Base-by-base conservation (phyloP, 176 grass and related monocot genomes). In the Melocanna baccifera region DNA sequence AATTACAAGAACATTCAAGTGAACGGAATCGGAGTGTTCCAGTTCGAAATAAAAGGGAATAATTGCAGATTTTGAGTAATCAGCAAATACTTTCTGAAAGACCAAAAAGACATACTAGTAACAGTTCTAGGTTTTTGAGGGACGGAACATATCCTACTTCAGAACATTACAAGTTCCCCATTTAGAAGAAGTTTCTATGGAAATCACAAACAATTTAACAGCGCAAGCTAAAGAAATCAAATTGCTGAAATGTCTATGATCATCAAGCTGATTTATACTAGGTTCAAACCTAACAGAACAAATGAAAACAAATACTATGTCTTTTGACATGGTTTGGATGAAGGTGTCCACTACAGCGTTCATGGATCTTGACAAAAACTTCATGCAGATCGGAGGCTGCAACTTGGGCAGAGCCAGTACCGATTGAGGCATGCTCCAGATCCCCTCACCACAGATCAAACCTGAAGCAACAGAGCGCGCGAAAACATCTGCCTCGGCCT, bases 311-410 rank as follows among this genome's bases (percentile, higher is more conserved):
- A 20, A 22, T 39, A 37, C 8, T 22, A 63, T 63, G 61, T 16
- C 61, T 64, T 64, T 0, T 18, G 65, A 67, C 9, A 65, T 29
- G 63, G 15, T 67, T 36, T 9, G 15, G 7, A 67, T 67, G 67
- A 69, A 69, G 19, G 36, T 9, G 37, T 69, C 67, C 36, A 69
- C 67, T 23, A 20, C n/a, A 12, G 68, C 68, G 9, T 70, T 46
- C 67, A 46, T 18, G 28, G 40, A 18, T 41, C 69, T 75, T 0
- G 40, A 63, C 22, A 79, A 55, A 43, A 86, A 72, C 52, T 55
- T 74, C 67, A 86, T 86, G 76, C 68, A 80, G 14, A 80, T 86
- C 0, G 85, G 75, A 20, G 85, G 76, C 28, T 74, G 46, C 76
- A 74, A 77, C 23, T 66, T 37, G 47, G 40, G 9, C 1, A 81